Conservation (phyloP, 2,329 filamentous ascomycete genomes). For the Fusarium setosum region DNA sequence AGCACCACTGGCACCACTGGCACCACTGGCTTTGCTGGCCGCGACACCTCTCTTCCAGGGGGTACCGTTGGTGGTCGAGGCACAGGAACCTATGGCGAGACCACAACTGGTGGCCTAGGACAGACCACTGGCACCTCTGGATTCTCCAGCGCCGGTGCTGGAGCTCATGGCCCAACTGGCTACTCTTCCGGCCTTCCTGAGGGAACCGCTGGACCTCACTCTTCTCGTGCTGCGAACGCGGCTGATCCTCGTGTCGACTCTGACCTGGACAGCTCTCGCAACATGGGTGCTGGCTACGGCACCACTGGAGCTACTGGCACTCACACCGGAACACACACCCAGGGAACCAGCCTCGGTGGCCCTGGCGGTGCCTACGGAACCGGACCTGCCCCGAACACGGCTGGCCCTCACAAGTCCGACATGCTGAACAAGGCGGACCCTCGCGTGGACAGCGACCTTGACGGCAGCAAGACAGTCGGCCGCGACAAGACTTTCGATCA, state of each 20-base stretch:
- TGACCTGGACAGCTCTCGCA: constrained; percentile 56
- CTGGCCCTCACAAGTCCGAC: constrained; percentile 60
- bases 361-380: constrained; percentile 48
- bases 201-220: constrained; percentile 56
- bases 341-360: constrained; percentile 19
- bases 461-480: constrained; percentile 57
- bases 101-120: constrained; percentile 1
- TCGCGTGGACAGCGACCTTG: constrained; percentile 64
- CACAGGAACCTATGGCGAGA: constrained; percentile 13
- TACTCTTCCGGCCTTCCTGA: constrained; percentile 31
- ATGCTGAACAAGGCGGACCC: constrained; percentile 64
- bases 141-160: constrained; percentile 15
- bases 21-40: constrained; percentile 15
- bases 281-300: constrained; percentile 34
- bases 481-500: constrained; percentile 60
- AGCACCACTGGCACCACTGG: constrained; percentile 20
- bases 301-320: constrained; percentile 2
- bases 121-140: constrained; percentile 11
- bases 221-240: constrained; percentile 59
- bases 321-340: constrained; percentile 27
- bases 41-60: constrained; percentile 26
- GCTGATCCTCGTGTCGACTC: constrained; percentile 65
- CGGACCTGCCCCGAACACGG: constrained; percentile 45
- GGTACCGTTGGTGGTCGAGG: constrained; percentile 26
- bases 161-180: constrained; percentile 16